These are phyloP conservation scores for Mucor sp. DNA, from an alignment of 371 early-diverging fungal species.

Conservation along the genomic window DNA sequence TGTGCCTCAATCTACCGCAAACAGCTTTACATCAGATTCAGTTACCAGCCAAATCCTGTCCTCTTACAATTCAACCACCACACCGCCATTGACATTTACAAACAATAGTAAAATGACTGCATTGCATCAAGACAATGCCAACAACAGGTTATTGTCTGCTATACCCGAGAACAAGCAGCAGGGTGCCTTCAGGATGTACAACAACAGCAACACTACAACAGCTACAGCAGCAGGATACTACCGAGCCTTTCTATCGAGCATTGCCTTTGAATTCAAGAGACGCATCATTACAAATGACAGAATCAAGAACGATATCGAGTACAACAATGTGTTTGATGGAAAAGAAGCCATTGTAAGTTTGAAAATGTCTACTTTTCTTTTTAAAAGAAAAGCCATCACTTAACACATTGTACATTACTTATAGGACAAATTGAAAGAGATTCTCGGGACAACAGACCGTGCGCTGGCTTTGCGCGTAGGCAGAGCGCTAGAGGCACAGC, in stretches of 20 bases:
- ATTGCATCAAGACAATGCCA: background rate
- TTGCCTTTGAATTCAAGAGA: slow-evolving; percentile 71
- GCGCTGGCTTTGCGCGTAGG: slow-evolving; percentile 70
- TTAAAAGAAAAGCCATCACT: no score
- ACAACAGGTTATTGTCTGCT: background rate
- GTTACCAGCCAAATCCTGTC: background rate
- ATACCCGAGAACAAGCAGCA: slow-evolving; percentile 12
- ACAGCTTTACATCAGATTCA: background rate
- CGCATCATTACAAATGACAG: slow-evolving; percentile 52
- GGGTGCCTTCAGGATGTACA: background rate
- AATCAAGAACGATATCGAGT: slow-evolving; percentile 77
- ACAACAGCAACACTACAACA: no score
- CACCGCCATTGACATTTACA: background rate
- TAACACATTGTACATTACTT: no score
- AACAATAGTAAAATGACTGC: background rate
- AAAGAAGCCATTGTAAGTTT: slow-evolving; percentile 78
- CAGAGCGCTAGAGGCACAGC: slow-evolving; percentile 72
- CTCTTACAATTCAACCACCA: background rate
- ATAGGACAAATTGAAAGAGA: slow-evolving; percentile 62
- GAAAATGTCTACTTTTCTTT: no score
- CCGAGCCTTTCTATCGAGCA: slow-evolving; percentile 78
- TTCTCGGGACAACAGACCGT: slow-evolving; percentile 68
- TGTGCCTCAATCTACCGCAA: background rate
- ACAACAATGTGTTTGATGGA: slow-evolving; percentile 80
- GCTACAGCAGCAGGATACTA: slow-evolving; percentile 31